phyloP scores from a whole-genome alignment of 2,329 filamentous ascomycete genomes.

The Ophiognomonia clavigignenti-juglandacearum region DNA sequence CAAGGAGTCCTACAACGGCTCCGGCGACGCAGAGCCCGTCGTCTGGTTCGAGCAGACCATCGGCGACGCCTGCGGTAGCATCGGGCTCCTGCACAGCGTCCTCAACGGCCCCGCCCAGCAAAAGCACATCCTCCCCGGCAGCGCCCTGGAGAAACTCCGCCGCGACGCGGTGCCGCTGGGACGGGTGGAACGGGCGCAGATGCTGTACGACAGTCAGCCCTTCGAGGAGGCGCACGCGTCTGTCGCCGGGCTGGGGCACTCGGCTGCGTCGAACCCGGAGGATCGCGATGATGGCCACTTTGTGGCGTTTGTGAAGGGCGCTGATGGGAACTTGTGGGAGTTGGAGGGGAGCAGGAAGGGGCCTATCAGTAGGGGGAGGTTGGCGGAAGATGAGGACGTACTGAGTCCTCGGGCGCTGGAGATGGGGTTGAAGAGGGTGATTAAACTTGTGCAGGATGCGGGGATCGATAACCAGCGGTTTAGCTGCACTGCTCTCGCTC shows the following conservation, averaged over 20 bases:
- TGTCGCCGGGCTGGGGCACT: conserved; percentile 65
- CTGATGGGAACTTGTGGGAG: conserved; percentile 67
- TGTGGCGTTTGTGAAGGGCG: conserved; percentile 70
- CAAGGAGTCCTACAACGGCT: conserved; percentile 41
- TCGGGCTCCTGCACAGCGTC: conserved; percentile 69
- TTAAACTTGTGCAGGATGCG: conserved; percentile 30
- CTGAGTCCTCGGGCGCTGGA: conserved; percentile 65
- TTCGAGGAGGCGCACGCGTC: conserved; percentile 70
- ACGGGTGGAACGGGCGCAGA: conserved; percentile 56
- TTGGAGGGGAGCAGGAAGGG: conserved; percentile 72
- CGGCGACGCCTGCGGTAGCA: conserved; percentile 74
- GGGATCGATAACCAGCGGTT: conserved; percentile 31
- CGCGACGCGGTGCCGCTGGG: conserved; percentile 57
- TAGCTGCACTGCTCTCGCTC: conserved; percentile 33
- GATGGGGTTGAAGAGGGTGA: conserved; percentile 44
- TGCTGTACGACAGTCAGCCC: conserved; percentile 65
- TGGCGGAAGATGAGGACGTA: conserved; percentile 55
- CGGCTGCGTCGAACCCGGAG: conserved; percentile 55
- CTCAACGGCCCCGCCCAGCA: conserved; percentile 64
- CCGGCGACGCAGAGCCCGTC: conserved; percentile 53
- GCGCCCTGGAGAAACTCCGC: conserved; percentile 55
- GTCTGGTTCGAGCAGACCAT: conserved; percentile 87
- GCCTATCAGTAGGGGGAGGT: conserved; percentile 59
- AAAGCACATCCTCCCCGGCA: conserved; percentile 46
- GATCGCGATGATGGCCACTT: conserved; percentile 67